Evolutionary conservation across 2,329 filamentous ascomycete species (phyloP).

Genomic region (Diaporthe ampelina): DNA sequence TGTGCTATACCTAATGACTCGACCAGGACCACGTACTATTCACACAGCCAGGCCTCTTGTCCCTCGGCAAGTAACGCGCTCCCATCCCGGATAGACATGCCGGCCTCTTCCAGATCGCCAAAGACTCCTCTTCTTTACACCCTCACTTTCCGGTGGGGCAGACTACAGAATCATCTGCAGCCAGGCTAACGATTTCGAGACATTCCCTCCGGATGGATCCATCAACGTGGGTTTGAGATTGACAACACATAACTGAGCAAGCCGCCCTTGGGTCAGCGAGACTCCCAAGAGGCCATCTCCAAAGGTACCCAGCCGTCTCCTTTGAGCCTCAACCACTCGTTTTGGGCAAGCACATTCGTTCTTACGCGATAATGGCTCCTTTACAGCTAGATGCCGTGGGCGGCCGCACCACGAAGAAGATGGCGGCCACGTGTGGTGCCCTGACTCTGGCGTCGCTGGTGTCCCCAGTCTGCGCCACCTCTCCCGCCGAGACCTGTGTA

Average conservation of each 20-base stretch:
- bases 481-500: constrained; percentile 1
- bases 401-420: not conserved
- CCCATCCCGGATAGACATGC: not conserved
- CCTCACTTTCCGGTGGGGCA: not conserved
- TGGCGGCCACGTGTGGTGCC: not conserved
- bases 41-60: not conserved
- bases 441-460: constrained; percentile 14
- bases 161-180: not conserved
- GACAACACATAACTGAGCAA: constrained; percentile 15
- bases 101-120: not conserved
- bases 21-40: not conserved
- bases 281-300: not conserved
- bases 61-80: constrained; percentile 7
- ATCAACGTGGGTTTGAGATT: constrained; percentile 9
- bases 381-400: constrained; percentile 1
- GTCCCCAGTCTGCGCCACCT: not conserved
- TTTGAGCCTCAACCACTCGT: not conserved
- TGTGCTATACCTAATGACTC: not conserved
- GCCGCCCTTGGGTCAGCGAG: not conserved
- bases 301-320: constrained; percentile 11
- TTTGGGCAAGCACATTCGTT: not conserved
- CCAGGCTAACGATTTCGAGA: constrained; percentile 17
- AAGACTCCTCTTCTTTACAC: not conserved
- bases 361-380: not conserved
- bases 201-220: not conserved